Conservation (phyloP, 371 early-diverging fungal genomes). For the Mortierella sp. region DNA sequence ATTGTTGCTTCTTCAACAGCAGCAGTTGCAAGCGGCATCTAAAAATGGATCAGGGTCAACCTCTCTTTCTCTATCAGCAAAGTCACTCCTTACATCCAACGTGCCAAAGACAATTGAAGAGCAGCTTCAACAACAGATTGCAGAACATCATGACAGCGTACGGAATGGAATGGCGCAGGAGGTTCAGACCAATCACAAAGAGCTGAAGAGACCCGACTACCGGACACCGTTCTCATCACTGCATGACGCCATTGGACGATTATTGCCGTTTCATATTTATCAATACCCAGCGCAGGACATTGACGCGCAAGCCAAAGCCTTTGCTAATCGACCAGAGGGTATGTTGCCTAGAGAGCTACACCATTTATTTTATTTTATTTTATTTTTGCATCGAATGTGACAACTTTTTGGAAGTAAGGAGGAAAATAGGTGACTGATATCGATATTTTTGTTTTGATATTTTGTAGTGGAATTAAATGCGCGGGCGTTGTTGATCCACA, state of each 20-base stretch:
- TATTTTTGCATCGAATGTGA: background rate
- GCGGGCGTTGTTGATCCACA: constrained; percentile 20
- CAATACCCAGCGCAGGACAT: constrained; percentile 75
- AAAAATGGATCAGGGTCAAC: background rate
- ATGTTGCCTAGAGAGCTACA: background rate
- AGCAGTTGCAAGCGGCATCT: constrained; percentile 52
- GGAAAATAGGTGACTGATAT: background rate
- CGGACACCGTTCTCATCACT: constrained; percentile 69
- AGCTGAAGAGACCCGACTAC: constrained; percentile 63
- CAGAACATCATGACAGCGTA: constrained; percentile 57
- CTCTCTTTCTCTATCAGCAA: background rate
- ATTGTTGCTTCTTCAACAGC: constrained; percentile 41
- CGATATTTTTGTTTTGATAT: constrained; percentile 1
- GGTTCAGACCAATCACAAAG: constrained; percentile 55
- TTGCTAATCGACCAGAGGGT: constrained; percentile 45
- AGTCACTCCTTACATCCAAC: constrained; percentile 39
- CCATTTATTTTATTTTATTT: too few species aligned
- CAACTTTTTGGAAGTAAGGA: too few species aligned
- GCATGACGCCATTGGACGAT: constrained; percentile 72
- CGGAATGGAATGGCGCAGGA: constrained; percentile 25
- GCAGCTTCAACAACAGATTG: constrained; percentile 37
- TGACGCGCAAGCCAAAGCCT: constrained; percentile 67
- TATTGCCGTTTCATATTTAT: constrained; percentile 81
- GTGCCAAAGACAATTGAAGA: constrained; percentile 57
- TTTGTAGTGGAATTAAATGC: constrained; percentile 32